These are phyloP conservation scores for Phytophthora foliorum DNA, from an alignment of 352 stramenopile genomes.

Conservation along the genomic window DNA sequence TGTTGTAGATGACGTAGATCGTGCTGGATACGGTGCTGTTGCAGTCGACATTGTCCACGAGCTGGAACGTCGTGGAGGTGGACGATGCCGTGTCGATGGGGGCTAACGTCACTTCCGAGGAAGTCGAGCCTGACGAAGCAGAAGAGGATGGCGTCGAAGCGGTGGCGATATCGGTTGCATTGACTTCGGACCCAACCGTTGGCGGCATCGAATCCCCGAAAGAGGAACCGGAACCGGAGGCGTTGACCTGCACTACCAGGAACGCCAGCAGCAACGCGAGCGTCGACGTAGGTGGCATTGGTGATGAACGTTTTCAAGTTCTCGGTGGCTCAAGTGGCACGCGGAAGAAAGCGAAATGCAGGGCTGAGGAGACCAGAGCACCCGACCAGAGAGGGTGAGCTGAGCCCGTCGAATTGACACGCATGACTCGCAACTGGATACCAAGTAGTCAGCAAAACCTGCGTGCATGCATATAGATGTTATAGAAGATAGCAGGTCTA, in stretches of 20 bases:
- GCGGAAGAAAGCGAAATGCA: constrained; percentile 20
- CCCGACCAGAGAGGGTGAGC: constrained; percentile 33
- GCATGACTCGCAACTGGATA: constrained; percentile 12
- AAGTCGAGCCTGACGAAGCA: neutral
- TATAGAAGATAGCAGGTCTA: constrained; percentile 1
- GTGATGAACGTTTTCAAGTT: neutral
- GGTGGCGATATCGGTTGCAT: neutral
- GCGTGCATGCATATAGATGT: neutral
- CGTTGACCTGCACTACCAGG: constrained; percentile 4
- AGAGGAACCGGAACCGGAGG: constrained; percentile 28
- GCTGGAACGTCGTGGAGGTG: constrained; percentile 59
- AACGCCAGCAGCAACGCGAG: constrained; percentile 29
- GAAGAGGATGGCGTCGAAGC: constrained; percentile 16
- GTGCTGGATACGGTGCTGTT: constrained; percentile 51
- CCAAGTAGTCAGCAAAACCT: constrained; percentile 25
- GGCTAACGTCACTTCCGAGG: constrained; percentile 21
- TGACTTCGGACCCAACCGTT: constrained; percentile 10
- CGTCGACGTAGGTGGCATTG: constrained; percentile 18
- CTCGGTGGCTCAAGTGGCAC: neutral
- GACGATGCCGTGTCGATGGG: constrained; percentile 48
- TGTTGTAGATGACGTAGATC: constrained; percentile 60
- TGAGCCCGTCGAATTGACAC: constrained; percentile 5
- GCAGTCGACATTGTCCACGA: constrained; percentile 53
- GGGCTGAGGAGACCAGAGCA: constrained; percentile 27
- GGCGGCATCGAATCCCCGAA: constrained; percentile 1